Base-by-base conservation (phyloP, 441 rosid genomes). In the Rhodomyrtus psidioides region DNA sequence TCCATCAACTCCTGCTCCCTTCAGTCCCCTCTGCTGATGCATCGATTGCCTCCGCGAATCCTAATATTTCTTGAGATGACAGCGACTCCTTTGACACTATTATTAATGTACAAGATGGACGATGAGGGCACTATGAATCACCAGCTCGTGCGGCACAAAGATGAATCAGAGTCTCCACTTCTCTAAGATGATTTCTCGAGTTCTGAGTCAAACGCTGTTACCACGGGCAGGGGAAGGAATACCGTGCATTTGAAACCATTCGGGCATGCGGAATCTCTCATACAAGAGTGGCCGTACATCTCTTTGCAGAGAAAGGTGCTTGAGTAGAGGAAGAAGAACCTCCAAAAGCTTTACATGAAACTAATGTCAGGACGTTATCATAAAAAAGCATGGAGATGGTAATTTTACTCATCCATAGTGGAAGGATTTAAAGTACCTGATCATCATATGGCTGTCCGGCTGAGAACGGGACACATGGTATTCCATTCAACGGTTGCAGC, bases 211-310 rank as follows among this genome's bases (percentile, higher is more conserved):
- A 30, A 59, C 26, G 17, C 59, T 53, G 42, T 44, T 39, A 60
- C n/a, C 84, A 26, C 89, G 34, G 3, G 89, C 86, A 42, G 92
- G 34, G 3, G 89, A 86, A 42, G 92, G 94, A 76, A 92, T 89
- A 82, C 94, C 94, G 19, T 89, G 92, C 91, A 85, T 90, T 88
- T 89, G 91, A 92, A 93, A 93, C 95, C 94, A 92, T 84, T 92
- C 94, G 1, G 90, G 92, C 93, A 93, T 91, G 90, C 54, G 91
- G 86, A 92, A 92, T 81, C 88, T 91, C 60, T 90, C 90, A 42
- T 86, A 81, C 70, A 93, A 90, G 58, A 86, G 84, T 3, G 89
- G 91, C 86, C 94, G 90, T 15, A 93, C 91, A 53, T 93, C 95
- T 86, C 87, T 90, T 86, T 93, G 92, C 85, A 70, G 85, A 44